Conservation (phyloP, 225 moss, liverwort and hornwort species). For the Bryoerythrophyllum caledonicum region DNA sequence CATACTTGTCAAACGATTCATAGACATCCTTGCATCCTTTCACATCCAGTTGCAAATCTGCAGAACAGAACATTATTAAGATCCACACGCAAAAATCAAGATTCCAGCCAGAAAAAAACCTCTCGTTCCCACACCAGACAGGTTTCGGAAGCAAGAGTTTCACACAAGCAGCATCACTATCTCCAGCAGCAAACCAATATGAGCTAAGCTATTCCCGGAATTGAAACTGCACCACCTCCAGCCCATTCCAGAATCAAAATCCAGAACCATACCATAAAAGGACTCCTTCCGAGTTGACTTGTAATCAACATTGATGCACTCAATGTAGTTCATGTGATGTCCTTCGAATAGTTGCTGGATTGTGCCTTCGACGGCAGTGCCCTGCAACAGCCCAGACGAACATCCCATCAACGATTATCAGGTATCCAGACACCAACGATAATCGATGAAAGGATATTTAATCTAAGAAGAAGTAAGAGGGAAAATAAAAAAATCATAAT, state of each 20-base stretch:
- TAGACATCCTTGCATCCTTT: conserved; percentile 99
- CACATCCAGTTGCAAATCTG: conserved; percentile 99
- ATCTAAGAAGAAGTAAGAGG: background rate
- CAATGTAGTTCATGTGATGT: conserved; percentile 99
- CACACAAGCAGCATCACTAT: background rate
- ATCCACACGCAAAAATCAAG: background rate
- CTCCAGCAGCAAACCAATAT: background rate
- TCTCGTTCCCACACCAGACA: background rate
- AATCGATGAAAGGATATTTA: background rate
- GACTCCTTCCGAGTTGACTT: conserved; percentile 99
- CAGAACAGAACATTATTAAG: conserved; percentile 23
- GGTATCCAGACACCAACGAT: background rate
- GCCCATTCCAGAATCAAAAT: background rate
- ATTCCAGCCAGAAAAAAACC: background rate
- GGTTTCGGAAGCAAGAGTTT: background rate
- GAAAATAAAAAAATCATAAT: too few species aligned
- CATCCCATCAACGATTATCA: conserved; percentile 22
- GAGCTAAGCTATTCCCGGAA: background rate
- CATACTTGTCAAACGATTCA: conserved; percentile 99
- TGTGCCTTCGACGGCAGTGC: conserved; percentile 98
- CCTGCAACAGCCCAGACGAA: conserved; percentile 49
- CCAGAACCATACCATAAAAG: conserved; percentile 78
- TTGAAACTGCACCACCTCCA: background rate
- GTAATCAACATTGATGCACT: conserved; percentile 99
- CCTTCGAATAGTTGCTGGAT: conserved; percentile 99